Evolutionary conservation across 768 basidiomycete species (phyloP).

Genomic region (Dentipellis sp.): DNA sequence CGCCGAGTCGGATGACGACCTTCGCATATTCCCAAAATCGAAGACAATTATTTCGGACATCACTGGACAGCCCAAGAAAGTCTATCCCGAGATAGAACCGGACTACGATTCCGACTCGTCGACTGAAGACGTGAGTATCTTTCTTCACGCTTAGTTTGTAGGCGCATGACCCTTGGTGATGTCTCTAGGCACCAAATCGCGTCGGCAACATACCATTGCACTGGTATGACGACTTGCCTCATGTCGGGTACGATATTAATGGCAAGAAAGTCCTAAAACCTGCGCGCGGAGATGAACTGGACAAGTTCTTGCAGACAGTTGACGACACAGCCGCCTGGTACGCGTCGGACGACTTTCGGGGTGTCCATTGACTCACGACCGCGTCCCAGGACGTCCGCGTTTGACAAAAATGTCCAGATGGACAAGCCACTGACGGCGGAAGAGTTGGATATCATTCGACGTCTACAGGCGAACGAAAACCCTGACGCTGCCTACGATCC

Average conservation of each 20-base stretch:
- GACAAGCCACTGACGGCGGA: conserved; percentile 82
- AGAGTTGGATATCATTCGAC: conserved; percentile 90
- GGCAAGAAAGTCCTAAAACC: conserved; percentile 92
- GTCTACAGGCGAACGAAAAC: conserved; percentile 85
- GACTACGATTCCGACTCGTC: conserved; percentile 89
- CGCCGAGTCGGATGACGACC: conserved; percentile 32
- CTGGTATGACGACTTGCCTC: conserved; percentile 99
- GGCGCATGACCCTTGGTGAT: not conserved
- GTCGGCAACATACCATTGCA: conserved; percentile 93
- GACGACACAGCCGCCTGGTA: conserved; percentile 90
- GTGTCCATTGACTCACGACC: not conserved
- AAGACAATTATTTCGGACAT: conserved; percentile 69
- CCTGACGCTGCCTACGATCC: conserved; percentile 88
- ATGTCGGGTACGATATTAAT: conserved; percentile 93
- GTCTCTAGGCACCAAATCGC: conserved; percentile 76
- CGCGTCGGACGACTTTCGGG: conserved; percentile 12
- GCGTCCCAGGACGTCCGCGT: conserved; percentile 71
- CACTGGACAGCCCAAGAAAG: conserved; percentile 75
- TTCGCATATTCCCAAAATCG: conserved; percentile 51
- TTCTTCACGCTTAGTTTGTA: not conserved
- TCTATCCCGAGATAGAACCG: conserved; percentile 85
- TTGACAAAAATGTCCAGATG: conserved; percentile 79
- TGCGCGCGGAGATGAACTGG: conserved; percentile 91
- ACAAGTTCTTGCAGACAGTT: conserved; percentile 90
- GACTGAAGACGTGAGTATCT: conserved; percentile 71